Percentiles rank a stretch among this genome's conserved stretches.
These are phyloP conservation scores for Thinopyrum elongatum DNA, from an alignment of 176 grass and related monocot genomes.

Conservation along the genomic window DNA sequence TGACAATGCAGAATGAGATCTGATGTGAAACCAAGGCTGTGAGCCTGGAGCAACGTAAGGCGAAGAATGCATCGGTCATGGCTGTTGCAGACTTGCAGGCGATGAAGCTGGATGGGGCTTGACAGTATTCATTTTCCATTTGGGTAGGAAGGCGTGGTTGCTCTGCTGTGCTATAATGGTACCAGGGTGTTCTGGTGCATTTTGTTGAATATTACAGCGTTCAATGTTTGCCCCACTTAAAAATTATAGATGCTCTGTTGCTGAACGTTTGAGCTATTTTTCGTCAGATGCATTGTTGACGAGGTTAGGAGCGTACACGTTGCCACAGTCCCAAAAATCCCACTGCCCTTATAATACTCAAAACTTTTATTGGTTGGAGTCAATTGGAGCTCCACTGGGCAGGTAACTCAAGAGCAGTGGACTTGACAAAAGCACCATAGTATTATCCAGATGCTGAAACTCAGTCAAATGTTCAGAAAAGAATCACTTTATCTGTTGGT, in stretches of 20 bases:
- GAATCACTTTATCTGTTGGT: not conserved
- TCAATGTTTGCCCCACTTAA: too few species aligned
- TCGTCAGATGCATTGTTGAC: conserved; percentile 25
- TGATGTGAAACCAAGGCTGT: too few species aligned
- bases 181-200: too few species aligned
- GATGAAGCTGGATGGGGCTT: too few species aligned
- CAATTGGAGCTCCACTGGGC: not conserved
- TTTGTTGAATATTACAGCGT: too few species aligned
- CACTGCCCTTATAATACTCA: not conserved
- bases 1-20: too few species aligned
- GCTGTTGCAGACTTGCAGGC: too few species aligned
- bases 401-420: conserved; percentile 16
- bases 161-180: too few species aligned
- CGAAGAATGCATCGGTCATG: too few species aligned
- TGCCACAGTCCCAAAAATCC: not conserved
- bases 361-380: not conserved
- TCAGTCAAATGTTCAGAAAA: conserved; percentile 46
- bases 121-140: too few species aligned
- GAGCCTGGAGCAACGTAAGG: too few species aligned
- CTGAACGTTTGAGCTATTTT: not conserved
- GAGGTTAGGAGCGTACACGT: not conserved
- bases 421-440: conserved; percentile 48
- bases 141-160: too few species aligned
- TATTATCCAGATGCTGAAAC: conserved; percentile 54
- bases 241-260: not conserved